These are phyloP conservation scores for Lepidium sativum DNA, from an alignment of 345 rosid genomes.

Conservation along the genomic window DNA sequence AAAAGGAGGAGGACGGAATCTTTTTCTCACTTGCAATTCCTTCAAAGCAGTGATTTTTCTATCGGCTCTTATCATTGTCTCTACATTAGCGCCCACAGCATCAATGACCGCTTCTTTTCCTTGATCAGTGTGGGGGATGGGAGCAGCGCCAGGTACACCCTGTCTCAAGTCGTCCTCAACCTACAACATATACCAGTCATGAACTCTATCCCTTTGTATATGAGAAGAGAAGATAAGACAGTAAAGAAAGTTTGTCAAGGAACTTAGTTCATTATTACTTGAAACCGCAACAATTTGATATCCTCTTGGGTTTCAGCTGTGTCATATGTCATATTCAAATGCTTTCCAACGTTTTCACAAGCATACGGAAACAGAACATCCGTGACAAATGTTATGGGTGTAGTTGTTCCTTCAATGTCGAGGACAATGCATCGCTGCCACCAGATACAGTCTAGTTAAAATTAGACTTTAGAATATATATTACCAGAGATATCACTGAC, in stretches of 20 bases:
- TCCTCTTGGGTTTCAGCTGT: slow-evolving; percentile 75
- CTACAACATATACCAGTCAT: slow-evolving; percentile 31
- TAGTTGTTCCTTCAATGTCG: slow-evolving; percentile 96
- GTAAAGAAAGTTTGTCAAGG: neutral
- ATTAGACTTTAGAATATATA: neutral
- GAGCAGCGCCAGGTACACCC: slow-evolving; percentile 59
- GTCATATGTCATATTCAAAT: slow-evolving; percentile 59
- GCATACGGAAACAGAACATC: slow-evolving; percentile 95
- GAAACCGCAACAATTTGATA: slow-evolving; percentile 60
- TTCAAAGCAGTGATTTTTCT: slow-evolving; percentile 91
- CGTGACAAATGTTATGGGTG: slow-evolving; percentile 86
- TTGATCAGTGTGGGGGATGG: slow-evolving; percentile 57
- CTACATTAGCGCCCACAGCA: slow-evolving; percentile 77
- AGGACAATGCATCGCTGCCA: slow-evolving; percentile 79
- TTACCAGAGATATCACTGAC: neutral
- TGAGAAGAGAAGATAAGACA: neutral
- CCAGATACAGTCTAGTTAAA: slow-evolving; percentile 14
- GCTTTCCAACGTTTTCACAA: slow-evolving; percentile 75
- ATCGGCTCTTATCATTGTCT: slow-evolving; percentile 90
- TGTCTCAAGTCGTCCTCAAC: slow-evolving; percentile 66
- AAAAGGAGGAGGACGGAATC: neutral
- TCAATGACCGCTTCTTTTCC: slow-evolving; percentile 79
- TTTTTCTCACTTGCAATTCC: slow-evolving; percentile 72
- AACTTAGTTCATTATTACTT: slow-evolving; percentile 36
- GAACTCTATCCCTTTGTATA: slow-evolving; percentile 6